These are phyloP conservation scores for Turritis glabra DNA, from an alignment of 345 rosid species.

Conservation along the genomic window DNA sequence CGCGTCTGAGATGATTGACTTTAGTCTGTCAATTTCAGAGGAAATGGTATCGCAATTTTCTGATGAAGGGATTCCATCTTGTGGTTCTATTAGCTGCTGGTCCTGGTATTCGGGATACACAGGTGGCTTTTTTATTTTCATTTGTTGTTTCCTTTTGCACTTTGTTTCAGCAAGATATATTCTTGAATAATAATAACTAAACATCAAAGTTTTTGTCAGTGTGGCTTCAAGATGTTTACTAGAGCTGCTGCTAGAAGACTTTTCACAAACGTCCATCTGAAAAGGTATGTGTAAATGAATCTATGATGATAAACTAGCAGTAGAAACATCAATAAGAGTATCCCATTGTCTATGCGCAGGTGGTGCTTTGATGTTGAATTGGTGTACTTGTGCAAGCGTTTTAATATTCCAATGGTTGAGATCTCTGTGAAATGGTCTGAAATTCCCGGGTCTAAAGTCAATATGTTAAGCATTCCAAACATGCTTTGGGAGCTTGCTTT, in stretches of 20 bases:
- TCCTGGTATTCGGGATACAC: slow-evolving; percentile 96
- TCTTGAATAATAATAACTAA: not conserved
- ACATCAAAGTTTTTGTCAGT: slow-evolving; percentile 44
- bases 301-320: not conserved
- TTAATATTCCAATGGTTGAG: slow-evolving; percentile 70
- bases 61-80: slow-evolving; percentile 97
- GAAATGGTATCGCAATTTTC: slow-evolving; percentile 95
- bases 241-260: slow-evolving; percentile 97
- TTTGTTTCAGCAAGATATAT: not conserved
- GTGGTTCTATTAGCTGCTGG: slow-evolving; percentile 89
- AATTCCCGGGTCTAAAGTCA: slow-evolving; percentile 97
- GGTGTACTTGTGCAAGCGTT: slow-evolving; percentile 86
- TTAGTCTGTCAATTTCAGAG: slow-evolving; percentile 56
- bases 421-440: slow-evolving; percentile 94
- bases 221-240: slow-evolving; percentile 99
- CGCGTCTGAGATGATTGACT: slow-evolving; percentile 30
- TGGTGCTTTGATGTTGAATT: slow-evolving; percentile 99
- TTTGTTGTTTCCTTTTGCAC: slow-evolving; percentile 4
- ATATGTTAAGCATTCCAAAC: slow-evolving; percentile 82
- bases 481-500: slow-evolving; percentile 98
- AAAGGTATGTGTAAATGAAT: slow-evolving; percentile 53
- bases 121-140: slow-evolving; percentile 45
- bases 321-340: not conserved
- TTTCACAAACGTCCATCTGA: slow-evolving; percentile 78
- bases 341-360: slow-evolving; percentile 46